A percentile compares a stretch with the other conserved stretches of the same genome.
These are phyloP conservation scores for Pontederia crassipes DNA, from an alignment of 176 grass and related monocot genomes.

Conservation along the genomic window DNA sequence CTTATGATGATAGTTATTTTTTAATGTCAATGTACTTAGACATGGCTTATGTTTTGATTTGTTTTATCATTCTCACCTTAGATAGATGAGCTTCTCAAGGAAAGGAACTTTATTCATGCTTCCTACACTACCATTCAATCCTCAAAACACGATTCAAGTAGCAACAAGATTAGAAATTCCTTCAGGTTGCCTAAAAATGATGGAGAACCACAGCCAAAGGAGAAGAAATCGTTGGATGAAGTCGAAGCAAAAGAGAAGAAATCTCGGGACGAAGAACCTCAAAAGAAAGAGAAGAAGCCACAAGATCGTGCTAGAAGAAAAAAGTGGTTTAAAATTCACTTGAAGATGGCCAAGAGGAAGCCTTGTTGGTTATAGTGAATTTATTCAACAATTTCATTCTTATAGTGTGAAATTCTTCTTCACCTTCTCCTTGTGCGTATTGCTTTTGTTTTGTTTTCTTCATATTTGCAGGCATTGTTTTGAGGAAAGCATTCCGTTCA, in stretches of 20 bases:
- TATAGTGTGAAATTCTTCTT: too few species aligned
- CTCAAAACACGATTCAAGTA: conserved; percentile 69
- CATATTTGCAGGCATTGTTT: too few species aligned
- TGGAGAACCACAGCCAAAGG: conserved; percentile 27
- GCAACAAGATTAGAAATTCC: conserved; percentile 45
- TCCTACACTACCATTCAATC: conserved; percentile 58
- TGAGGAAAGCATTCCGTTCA: too few species aligned
- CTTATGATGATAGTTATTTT: too few species aligned
- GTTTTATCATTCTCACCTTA: conserved; percentile 15
- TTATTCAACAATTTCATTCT: too few species aligned
- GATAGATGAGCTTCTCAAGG: conserved; percentile 76
- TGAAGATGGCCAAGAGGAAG: conserved; percentile 91
- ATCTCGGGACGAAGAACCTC: too few species aligned
- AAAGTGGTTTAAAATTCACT: conserved; percentile 81
- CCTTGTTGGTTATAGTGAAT: conserved; percentile 51
- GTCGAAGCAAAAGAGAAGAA: too few species aligned
- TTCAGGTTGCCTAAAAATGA: conserved; percentile 33
- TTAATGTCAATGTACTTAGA: too few species aligned
- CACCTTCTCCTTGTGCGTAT: too few species aligned
- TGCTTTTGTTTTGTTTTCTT: too few species aligned
- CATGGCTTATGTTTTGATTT: conserved; percentile 6
- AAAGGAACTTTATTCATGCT: conserved; percentile 73
- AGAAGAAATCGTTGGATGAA: conserved; percentile 27
- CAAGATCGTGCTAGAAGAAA: conserved; percentile 34
- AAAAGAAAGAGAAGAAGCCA: background rate